These are phyloP conservation scores for Luffa acutangula DNA, from an alignment of 306 rosid species.

Conservation along the genomic window DNA sequence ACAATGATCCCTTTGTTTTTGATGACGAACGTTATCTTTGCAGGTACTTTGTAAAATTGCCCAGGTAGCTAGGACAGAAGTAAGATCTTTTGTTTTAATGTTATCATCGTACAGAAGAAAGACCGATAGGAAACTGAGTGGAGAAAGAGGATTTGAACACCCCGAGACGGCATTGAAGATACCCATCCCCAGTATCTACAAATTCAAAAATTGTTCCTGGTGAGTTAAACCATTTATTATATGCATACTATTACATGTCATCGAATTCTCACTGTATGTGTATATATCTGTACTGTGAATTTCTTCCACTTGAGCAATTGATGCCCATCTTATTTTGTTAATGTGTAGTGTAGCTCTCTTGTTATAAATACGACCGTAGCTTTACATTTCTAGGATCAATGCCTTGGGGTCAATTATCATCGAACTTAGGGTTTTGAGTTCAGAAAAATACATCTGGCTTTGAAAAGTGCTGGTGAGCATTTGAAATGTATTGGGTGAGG, in stretches of 20 bases:
- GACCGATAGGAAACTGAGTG: not conserved
- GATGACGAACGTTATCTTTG: not conserved
- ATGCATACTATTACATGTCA: not conserved
- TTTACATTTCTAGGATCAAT: not conserved
- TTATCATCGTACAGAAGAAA: not conserved
- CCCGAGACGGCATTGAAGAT: not conserved
- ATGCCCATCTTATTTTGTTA: not conserved
- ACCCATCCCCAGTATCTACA: not conserved
- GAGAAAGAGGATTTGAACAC: not conserved
- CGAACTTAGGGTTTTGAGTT: not conserved
- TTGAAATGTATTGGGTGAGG: not conserved
- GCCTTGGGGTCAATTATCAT: not conserved
- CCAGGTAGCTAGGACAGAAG: not conserved
- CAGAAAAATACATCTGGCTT: not conserved
- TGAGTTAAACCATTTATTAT: not conserved
- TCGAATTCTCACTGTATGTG: not conserved
- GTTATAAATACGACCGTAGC: not conserved
- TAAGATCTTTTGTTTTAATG: not conserved
- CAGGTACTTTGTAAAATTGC: constrained; percentile 3
- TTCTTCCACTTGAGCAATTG: not conserved
- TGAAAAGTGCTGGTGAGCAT: not conserved
- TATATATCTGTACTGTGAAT: not conserved
- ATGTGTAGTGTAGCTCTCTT: not conserved
- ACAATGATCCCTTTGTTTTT: not conserved
- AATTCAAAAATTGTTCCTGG: not conserved